Conservation (phyloP, 495 filamentous ascomycete species). For the Chaetomidium leptoderma region DNA sequence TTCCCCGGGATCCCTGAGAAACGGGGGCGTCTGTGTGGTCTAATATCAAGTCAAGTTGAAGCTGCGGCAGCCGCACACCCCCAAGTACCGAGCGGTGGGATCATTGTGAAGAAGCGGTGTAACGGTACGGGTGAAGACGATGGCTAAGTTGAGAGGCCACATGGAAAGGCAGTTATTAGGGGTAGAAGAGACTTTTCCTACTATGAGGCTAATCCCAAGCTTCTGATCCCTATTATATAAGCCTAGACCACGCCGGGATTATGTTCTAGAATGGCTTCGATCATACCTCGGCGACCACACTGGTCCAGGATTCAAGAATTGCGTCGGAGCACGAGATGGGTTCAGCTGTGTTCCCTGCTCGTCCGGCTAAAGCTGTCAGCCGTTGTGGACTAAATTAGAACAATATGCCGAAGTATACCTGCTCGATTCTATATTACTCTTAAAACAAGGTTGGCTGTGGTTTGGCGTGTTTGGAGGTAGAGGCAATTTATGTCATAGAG, state of each 20-base stretch:
- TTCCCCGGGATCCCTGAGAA: too few species aligned
- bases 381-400: not conserved
- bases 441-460: not conserved
- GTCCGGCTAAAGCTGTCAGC: slow-evolving; percentile 13
- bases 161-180: not conserved
- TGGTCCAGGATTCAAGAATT: slow-evolving; percentile 5
- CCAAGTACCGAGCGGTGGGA: slow-evolving; percentile 19
- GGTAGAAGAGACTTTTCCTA: not conserved
- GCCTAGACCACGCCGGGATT: not conserved
- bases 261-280: not conserved
- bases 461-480: not conserved
- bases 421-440: not conserved
- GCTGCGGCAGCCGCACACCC: not conserved
- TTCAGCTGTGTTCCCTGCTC: not conserved
- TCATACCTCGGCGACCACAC: not conserved
- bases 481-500: not conserved
- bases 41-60: not conserved
- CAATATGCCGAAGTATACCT: slow-evolving; percentile 4
- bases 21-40: too few species aligned
- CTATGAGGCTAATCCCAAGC: not conserved
- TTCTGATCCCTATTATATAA: not conserved
- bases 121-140: slow-evolving; percentile 15
- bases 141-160: slow-evolving; percentile 13
- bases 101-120: slow-evolving; percentile 16
- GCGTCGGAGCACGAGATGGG: not conserved